These are phyloP conservation scores for Phytophthora aleatoria DNA, from an alignment of 352 stramenopile genomes.

Conservation along the genomic window DNA sequence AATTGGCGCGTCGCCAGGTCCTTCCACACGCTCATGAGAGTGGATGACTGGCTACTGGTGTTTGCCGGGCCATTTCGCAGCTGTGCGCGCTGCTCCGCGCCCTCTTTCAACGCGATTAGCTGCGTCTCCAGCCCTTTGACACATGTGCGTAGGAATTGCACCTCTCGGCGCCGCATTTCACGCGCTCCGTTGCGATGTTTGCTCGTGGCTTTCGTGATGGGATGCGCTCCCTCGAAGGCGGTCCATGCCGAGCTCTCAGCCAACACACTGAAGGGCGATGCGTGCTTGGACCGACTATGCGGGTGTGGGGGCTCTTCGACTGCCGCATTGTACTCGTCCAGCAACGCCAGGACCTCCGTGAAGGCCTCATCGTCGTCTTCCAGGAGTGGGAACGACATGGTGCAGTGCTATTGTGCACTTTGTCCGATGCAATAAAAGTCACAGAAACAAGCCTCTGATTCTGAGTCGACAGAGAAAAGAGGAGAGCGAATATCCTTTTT, in stretches of 20 bases:
- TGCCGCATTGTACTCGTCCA: slow-evolving; percentile 32
- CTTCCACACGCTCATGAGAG: slow-evolving; percentile 31
- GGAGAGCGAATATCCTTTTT: background rate
- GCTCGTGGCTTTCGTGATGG: slow-evolving; percentile 17
- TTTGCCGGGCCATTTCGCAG: background rate
- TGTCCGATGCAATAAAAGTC: slow-evolving; percentile 2
- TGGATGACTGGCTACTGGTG: slow-evolving; percentile 3
- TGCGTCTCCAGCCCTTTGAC: slow-evolving; percentile 28
- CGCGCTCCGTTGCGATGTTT: slow-evolving; percentile 46
- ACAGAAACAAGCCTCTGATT: slow-evolving; percentile 3
- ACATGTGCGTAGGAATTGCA: slow-evolving; percentile 28
- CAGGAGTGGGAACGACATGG: slow-evolving; percentile 32
- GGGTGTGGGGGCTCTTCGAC: slow-evolving; percentile 3
- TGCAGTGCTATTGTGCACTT: background rate
- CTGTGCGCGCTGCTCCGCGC: slow-evolving; percentile 10
- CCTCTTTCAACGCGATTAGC: slow-evolving; percentile 16
- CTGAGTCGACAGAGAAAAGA: background rate
- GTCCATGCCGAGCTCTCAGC: slow-evolving; percentile 21
- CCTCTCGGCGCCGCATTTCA: slow-evolving; percentile 40
- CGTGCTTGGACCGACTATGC: background rate
- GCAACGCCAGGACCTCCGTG: slow-evolving; percentile 34
- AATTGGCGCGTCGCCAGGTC: slow-evolving; percentile 38
- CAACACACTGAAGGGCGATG: slow-evolving; percentile 1
- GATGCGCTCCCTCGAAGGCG: slow-evolving; percentile 29
- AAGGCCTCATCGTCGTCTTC: slow-evolving; percentile 38